phyloP scores from a whole-genome alignment of 2,329 filamentous ascomycete genomes.

The Colletotrichum trifolii region DNA sequence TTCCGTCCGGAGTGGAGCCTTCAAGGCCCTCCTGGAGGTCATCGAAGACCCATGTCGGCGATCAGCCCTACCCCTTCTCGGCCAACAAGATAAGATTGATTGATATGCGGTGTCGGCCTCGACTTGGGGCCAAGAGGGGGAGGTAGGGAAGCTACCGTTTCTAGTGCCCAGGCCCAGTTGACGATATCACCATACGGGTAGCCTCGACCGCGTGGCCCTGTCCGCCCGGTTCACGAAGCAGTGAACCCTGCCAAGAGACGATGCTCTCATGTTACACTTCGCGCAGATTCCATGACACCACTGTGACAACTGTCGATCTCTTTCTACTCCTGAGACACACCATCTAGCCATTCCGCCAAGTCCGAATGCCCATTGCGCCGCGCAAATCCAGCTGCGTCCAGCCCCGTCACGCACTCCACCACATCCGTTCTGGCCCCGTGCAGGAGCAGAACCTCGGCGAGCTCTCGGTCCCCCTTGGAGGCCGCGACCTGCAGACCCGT shows the following conservation, averaged over 20 bases:
- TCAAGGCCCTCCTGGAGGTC: no score
- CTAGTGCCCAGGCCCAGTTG: no score
- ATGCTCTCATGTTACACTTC: not conserved
- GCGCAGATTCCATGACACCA: not conserved
- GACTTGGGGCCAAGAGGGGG: no score
- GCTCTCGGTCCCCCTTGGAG: conserved; percentile 1
- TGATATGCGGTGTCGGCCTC: no score
- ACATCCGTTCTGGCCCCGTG: conserved; percentile 1
- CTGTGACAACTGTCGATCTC: not conserved
- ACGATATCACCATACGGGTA: no score
- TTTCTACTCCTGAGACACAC: not conserved
- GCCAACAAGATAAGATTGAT: no score
- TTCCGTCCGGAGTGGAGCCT: no score
- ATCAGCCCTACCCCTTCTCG: no score
- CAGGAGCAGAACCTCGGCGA: not conserved
- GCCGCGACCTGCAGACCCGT: conserved; percentile 3
- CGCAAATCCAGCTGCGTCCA: conserved; percentile 5
- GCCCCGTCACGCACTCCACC: conserved; percentile 2
- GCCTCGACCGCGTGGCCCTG: no score
- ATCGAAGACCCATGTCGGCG: no score
- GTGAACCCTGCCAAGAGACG: not conserved
- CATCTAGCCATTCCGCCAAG: conserved; percentile 3
- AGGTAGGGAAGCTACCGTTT: no score
- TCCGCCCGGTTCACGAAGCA: no score
- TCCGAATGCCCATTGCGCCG: not conserved